Evolutionary conservation across 768 basidiomycete species (phyloP), one percentile per base, ranked within the genome.

Genomic region (Tricholoma sp.): DNA sequence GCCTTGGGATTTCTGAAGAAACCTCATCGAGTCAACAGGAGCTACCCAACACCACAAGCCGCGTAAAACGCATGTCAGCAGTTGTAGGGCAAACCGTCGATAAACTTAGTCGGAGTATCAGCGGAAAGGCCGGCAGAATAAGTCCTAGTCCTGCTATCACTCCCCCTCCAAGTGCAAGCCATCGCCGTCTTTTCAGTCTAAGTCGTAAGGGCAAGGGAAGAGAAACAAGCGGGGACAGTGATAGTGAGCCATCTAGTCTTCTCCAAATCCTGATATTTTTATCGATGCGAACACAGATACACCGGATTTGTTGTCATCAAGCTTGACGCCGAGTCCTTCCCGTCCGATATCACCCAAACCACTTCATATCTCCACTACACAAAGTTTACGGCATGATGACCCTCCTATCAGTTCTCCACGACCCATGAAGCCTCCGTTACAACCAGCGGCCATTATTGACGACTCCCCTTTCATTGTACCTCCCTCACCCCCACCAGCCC

Each of bases 381-480:
- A 59, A 17, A 51, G 58, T 39, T 54, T 59, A 29, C 59, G 62
- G 42, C 70, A 66, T 29, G 79, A 83, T 57, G 83, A 84, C 47
- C 82, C 81, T 13, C 82, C 84, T 51, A 53, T 56, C 36, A n/a
- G 67, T 6, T 67, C 71, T 32, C 65, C 63, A 12, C 54, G 49
- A 34, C 59, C 58, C 6, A 49, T 49, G 1, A 59, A 56, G 28
- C 50, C 58, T 17, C 42, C 50, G 15, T 32, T 37, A 6, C 48
- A 36, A 20, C 18, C 57, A 18, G 48, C 47, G 48, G 28, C 56
- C 20, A 59, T 64, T 8, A 65, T 62, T 39, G 74, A 76, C 50
- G 76, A 78, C 54, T 77, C 75, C 42, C 77, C 77, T 4, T 91
- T 92, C 65, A 88, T 91, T 56, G 78, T 79, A 5, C 89, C 90